These are phyloP conservation scores for Martensiomyces pterosporus DNA, from an alignment of 192 early-diverging fungal species.

Conservation along the genomic window DNA sequence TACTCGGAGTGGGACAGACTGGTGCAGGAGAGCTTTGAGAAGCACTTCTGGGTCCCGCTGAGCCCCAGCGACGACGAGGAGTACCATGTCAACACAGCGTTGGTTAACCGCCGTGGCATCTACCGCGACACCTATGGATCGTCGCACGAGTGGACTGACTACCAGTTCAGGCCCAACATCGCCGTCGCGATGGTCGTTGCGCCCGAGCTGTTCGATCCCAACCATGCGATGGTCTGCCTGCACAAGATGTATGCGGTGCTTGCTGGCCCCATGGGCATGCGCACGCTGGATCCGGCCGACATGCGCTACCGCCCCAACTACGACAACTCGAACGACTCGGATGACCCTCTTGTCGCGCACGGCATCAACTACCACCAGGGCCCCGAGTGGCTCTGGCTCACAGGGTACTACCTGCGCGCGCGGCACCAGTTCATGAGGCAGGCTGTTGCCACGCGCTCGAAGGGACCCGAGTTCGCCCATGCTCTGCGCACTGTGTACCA, in stretches of 20 bases:
- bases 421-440: conserved; percentile 65
- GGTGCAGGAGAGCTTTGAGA: conserved; percentile 80
- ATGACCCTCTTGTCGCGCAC: conserved; percentile 82
- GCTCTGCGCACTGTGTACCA: conserved; percentile 65
- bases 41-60: conserved; percentile 84
- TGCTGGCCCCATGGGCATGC: conserved; percentile 86
- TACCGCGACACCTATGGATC: conserved; percentile 88
- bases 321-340: conserved; percentile 86
- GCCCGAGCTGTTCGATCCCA: conserved; percentile 83
- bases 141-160: conserved; percentile 72
- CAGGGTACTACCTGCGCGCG: conserved; percentile 86
- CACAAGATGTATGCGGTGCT: conserved; percentile 64
- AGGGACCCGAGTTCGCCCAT: conserved; percentile 14
- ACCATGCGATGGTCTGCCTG: conserved; percentile 71
- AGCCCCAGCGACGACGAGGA: conserved; percentile 59
- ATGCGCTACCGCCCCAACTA: conserved; percentile 92
- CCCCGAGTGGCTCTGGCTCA: conserved; percentile 96
- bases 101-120: conserved; percentile 86
- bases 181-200: conserved; percentile 89
- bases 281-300: conserved; percentile 92
- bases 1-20: conserved; percentile 77
- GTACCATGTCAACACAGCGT: conserved; percentile 52
- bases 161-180: conserved; percentile 92
- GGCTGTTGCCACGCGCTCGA: conserved; percentile 8
- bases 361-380: conserved; percentile 99